Conservation (phyloP, 2,329 filamentous ascomycete genomes). For the Teratosphaeria viscida region DNA sequence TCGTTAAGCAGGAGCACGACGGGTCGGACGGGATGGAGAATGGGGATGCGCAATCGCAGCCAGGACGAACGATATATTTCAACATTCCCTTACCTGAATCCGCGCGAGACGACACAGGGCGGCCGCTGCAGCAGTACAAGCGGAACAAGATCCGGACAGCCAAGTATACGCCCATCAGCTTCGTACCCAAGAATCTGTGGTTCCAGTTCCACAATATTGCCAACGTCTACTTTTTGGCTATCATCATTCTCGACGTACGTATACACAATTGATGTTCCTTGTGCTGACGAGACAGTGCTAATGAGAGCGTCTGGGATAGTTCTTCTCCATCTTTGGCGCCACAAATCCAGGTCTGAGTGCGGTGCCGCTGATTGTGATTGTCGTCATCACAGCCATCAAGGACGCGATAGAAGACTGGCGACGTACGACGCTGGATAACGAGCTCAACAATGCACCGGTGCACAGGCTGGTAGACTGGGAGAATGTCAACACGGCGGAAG, state of each 20-base stretch:
- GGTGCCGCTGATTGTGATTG: constrained; percentile 85
- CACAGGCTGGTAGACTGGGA: constrained; percentile 80
- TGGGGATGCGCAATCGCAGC: constrained; percentile 29
- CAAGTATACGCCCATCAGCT: constrained; percentile 92
- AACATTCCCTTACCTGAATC: constrained; percentile 69
- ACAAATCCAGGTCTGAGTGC: constrained; percentile 81
- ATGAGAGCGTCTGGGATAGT: constrained; percentile 42
- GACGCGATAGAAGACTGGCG: constrained; percentile 94
- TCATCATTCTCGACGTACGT: constrained; percentile 88
- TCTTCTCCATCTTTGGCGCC: constrained; percentile 92
- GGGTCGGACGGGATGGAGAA: constrained; percentile 23
- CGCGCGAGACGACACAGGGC: constrained; percentile 70
- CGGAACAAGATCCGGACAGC: constrained; percentile 96
- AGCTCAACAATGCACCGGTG: constrained; percentile 91
- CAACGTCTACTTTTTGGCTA: constrained; percentile 96
- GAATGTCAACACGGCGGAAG: constrained; percentile 86
- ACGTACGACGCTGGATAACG: constrained; percentile 79
- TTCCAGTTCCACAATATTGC: constrained; percentile 98
- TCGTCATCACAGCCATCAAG: constrained; percentile 80
- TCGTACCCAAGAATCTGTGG: constrained; percentile 93
- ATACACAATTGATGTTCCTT: not conserved
- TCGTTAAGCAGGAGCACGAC: constrained; percentile 12
- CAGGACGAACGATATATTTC: constrained; percentile 63
- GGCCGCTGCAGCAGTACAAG: constrained; percentile 58
- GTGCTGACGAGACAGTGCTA: constrained; percentile 7